A percentile compares a stretch with the other conserved stretches of the same genome.
Conservation (phyloP, 2,329 filamentous ascomycete genomes). For the Hymenoscyphus infarciens region DNA sequence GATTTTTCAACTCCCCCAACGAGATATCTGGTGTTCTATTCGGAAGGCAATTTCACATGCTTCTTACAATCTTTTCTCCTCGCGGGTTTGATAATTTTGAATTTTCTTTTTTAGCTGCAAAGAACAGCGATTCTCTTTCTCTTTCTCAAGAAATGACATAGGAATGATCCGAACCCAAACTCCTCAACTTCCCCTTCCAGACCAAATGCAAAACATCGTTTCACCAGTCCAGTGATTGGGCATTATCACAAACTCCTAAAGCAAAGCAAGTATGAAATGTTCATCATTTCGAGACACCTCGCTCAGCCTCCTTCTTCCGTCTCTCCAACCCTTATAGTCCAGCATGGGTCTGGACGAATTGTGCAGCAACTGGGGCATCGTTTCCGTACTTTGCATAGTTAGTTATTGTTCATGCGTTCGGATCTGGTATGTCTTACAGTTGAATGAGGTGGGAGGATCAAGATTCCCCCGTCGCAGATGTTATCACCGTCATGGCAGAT, state of each 20-base stretch:
- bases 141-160: not conserved
- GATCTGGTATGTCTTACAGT: not conserved
- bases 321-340: not conserved
- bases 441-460: not conserved
- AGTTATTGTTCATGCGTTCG: not conserved
- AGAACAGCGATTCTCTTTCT: not conserved
- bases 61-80: not conserved
- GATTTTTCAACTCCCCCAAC: not conserved
- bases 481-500: conserved; percentile 27
- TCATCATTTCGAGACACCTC: not conserved
- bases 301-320: not conserved
- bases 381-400: not conserved
- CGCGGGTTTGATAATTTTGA: not conserved
- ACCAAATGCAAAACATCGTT: not conserved
- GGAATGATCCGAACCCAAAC: not conserved
- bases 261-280: not conserved
- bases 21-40: not conserved
- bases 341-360: not conserved
- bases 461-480: conserved; percentile 21
- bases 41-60: not conserved
- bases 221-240: not conserved
- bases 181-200: not conserved
- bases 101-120: not conserved
- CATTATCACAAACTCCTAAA: not conserved
- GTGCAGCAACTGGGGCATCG: not conserved